Evolutionary conservation across 108 stramenopile species (phyloP).

Genomic region (Poteriospumella lacustris): DNA sequence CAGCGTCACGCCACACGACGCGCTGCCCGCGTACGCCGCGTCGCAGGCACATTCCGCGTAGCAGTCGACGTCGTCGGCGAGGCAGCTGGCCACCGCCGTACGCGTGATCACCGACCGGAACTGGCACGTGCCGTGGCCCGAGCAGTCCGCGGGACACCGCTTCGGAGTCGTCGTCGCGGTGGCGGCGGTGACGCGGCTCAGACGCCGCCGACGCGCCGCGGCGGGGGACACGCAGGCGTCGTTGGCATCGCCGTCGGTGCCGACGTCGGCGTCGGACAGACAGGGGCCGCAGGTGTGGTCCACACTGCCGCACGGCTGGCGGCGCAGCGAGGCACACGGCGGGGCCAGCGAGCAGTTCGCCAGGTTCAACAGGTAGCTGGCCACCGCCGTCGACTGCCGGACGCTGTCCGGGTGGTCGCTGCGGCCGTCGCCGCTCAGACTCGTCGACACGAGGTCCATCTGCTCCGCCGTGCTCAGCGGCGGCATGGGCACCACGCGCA

Average conservation of each 20-base stretch:
- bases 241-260: conserved; percentile 9
- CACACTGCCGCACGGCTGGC: background rate
- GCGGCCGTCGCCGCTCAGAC: background rate
- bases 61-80: background rate
- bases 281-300: conserved; percentile 20
- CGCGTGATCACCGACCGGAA: background rate
- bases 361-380: background rate
- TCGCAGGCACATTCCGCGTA: background rate
- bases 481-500: background rate
- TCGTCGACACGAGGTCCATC: no score
- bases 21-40: background rate
- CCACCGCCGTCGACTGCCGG: background rate
- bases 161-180: background rate
- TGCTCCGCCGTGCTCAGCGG: background rate
- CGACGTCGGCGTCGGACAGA: background rate
- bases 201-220: background rate
- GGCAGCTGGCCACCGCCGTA: background rate
- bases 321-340: background rate
- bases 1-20: background rate
- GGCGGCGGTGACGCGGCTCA: background rate
- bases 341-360: conserved; percentile 19
- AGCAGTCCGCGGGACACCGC: conserved; percentile 1
- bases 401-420: background rate
- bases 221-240: background rate
- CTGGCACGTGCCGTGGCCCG: conserved; percentile 1